Conservation (phyloP, 352 stramenopile species). For the Ophiocytium majus region DNA sequence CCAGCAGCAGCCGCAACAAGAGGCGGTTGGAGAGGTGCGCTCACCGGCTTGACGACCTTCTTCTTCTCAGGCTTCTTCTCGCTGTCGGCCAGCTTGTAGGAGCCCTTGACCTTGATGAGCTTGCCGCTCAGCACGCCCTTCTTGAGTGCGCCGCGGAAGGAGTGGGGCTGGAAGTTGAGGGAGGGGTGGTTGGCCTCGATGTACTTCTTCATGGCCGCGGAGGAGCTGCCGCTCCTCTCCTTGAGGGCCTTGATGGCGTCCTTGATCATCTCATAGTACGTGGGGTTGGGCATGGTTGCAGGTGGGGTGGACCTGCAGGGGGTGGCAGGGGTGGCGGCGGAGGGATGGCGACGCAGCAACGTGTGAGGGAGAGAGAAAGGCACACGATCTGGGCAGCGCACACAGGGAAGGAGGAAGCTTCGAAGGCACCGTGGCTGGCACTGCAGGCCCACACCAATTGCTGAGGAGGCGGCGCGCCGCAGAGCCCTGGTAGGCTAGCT, state of each 20-base stretch:
- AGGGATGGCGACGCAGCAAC: neutral
- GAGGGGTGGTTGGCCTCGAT: conserved; percentile 76
- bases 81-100: conserved; percentile 76
- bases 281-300: conserved; percentile 56
- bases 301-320: neutral
- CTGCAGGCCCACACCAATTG: no score
- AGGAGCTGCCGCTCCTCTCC: conserved; percentile 73
- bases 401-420: neutral
- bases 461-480: no score
- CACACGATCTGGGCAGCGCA: no score
- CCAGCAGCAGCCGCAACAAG: neutral
- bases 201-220: conserved; percentile 80
- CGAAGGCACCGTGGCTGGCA: no score
- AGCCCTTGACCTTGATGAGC: conserved; percentile 78
- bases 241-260: conserved; percentile 77
- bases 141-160: conserved; percentile 69
- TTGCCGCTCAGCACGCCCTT: conserved; percentile 74
- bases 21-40: neutral
- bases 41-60: conserved; percentile 18
- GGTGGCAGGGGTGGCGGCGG: neutral
- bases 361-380: no score
- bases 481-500: no score
- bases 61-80: conserved; percentile 68
- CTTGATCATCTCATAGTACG: conserved; percentile 85
- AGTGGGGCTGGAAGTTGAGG: conserved; percentile 47